Evolutionary conservation across 306 rosid genomes (phyloP).

Genomic region (Ochetophila trinervis): DNA sequence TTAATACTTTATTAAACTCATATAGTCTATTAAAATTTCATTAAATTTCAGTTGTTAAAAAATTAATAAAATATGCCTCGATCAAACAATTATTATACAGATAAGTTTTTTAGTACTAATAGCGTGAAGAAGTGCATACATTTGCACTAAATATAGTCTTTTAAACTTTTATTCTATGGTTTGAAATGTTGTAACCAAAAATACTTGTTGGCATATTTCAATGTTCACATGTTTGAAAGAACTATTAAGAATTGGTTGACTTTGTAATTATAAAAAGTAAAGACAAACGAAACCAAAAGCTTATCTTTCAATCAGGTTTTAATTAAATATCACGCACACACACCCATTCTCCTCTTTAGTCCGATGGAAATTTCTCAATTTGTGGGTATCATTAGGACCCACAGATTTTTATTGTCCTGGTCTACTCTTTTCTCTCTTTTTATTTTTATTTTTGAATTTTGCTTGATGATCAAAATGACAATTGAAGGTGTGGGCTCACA

Average conservation of each 20-base stretch:
- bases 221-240: not conserved
- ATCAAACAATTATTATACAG: too few relatives aligned
- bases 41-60: too few relatives aligned
- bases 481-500: conserved; percentile 11
- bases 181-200: conserved; percentile 2
- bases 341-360: conserved; percentile 5
- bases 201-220: not conserved
- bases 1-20: too few relatives aligned
- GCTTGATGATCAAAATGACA: conserved; percentile 26
- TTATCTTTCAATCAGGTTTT: not conserved
- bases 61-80: too few relatives aligned
- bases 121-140: conserved; percentile 4
- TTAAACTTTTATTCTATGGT: not conserved
- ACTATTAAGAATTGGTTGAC: conserved; percentile 29
- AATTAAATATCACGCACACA: not conserved
- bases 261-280: conserved; percentile 21
- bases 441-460: not conserved
- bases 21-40: too few relatives aligned
- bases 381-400: conserved; percentile 25
- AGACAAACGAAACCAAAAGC: conserved; percentile 11
- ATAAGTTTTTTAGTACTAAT: conserved; percentile 1
- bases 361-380: conserved; percentile 21
- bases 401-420: conserved; percentile 17
- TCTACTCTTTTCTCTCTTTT: not conserved
- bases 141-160: conserved; percentile 5